Evolutionary conservation across 768 basidiomycete genomes (phyloP), one percentile per base, ranked within the genome.

Genomic region (Hortiboletus campestris): DNA sequence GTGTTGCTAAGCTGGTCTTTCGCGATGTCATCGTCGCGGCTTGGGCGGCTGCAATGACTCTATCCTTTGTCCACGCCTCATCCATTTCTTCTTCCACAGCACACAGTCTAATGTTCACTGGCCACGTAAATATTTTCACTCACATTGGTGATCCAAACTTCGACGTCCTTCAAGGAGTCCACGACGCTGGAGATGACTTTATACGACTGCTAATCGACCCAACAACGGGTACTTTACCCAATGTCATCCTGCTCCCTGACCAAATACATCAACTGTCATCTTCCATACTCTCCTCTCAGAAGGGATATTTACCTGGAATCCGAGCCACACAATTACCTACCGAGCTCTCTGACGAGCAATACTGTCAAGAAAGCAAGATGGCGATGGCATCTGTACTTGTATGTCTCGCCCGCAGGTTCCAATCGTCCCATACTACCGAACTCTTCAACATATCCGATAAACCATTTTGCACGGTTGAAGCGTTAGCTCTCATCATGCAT

Each of bases 341-440:
- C 34, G 56, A 66, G 50, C 54, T 70, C 52, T 65, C 71, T 32
- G 64, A 70, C 39, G 63, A 67, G n/a, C 64, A 59, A 57, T 60
- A 49, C 14, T 54, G 40, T 39, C 59, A 47, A 44, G 65, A 71
- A 46, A 62, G 60, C 22, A 72, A 58, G 56, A 60, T 62, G 61
- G 74, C 73, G 55, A 72, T 74, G 46, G 72, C 75, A 43, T 74
- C 75, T 36, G 65, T 79, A 20, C 61, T 80, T 32, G 70, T 81
- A 49, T 75, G 75, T 35, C 72, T 81, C 16, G 79, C 80, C 19
- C 79, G 78, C 58, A 65, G 74, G 28, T 71, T 77, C 19, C 80
- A 81, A 58, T 54, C 60, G 10, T 64, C 66, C 8, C 62, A 70
- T n/a, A 36, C 63, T 19, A 53, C 63, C n/a, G 62, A 61, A 44